Evolutionary conservation across 306 rosid genomes (phyloP).

Genomic region (Lupinus albus): DNA sequence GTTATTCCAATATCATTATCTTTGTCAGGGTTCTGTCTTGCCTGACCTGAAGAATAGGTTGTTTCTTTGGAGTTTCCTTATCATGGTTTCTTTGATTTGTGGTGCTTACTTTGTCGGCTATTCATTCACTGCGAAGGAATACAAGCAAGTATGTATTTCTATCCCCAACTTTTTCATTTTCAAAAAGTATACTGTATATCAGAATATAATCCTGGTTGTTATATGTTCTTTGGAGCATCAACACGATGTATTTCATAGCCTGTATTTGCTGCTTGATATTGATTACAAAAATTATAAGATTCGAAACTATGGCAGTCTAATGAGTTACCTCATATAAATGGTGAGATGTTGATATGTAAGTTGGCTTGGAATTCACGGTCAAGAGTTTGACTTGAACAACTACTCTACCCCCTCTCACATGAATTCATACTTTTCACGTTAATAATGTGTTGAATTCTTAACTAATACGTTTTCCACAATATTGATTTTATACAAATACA

Average conservation of each 20-base stretch:
- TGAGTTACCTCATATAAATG: neutral
- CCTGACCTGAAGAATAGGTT: conserved; percentile 66
- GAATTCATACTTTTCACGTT: conserved; percentile 9
- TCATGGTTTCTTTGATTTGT: conserved; percentile 55
- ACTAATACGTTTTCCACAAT: conserved; percentile 6
- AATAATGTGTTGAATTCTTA: neutral
- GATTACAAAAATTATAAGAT: conserved; percentile 9
- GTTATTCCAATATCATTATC: neutral
- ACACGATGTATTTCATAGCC: conserved; percentile 7
- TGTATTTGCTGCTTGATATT: conserved; percentile 16
- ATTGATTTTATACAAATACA: neutral
- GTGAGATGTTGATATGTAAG: neutral
- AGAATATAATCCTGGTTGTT: conserved; percentile 1
- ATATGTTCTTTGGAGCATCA: conserved; percentile 1
- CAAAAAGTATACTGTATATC: neutral
- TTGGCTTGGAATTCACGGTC: conserved; percentile 23
- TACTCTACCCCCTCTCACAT: neutral
- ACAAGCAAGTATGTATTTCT: conserved; percentile 56
- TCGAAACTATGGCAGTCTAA: conserved; percentile 7
- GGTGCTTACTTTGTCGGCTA: conserved; percentile 69
- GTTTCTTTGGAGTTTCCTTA: conserved; percentile 56
- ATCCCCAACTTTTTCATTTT: neutral
- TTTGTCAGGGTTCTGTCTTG: conserved; percentile 52
- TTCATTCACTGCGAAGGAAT: conserved; percentile 59
- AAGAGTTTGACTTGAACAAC: neutral